phyloP scores from a whole-genome alignment of 2,329 filamentous ascomycete genomes.

The Colletotrichum endophyticum region DNA sequence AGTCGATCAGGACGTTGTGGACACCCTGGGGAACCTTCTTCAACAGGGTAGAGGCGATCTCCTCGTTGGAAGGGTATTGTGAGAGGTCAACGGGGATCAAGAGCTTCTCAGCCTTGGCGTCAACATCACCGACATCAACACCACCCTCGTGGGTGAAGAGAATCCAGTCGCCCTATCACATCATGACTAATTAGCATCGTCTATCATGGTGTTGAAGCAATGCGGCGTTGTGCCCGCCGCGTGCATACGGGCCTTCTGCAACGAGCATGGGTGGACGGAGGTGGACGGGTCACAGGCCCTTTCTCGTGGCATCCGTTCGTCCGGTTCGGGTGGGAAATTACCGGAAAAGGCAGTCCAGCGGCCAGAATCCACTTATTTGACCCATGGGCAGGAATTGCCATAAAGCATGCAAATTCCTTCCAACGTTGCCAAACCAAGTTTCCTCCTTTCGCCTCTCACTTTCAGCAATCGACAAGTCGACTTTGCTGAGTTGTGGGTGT shows the following conservation, averaged over 20 bases:
- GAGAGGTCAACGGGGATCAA: slow-evolving; percentile 94
- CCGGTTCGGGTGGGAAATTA: slow-evolving; percentile 34
- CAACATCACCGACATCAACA: slow-evolving; percentile 99
- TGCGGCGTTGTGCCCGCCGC: neutral
- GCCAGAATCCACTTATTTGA: slow-evolving; percentile 22
- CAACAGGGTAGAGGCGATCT: slow-evolving; percentile 84
- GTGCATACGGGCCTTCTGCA: neutral
- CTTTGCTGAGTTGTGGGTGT: neutral
- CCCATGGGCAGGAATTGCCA: slow-evolving; percentile 17
- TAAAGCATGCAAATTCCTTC: slow-evolving; percentile 18
- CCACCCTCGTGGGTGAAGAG: slow-evolving; percentile 99
- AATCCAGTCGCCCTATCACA: slow-evolving; percentile 91
- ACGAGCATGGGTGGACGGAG: slow-evolving; percentile 9
- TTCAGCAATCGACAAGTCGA: neutral
- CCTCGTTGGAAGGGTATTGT: slow-evolving; percentile 94
- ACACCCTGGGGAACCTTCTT: slow-evolving; percentile 94
- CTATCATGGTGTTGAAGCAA: neutral
- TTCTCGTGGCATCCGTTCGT: slow-evolving; percentile 44
- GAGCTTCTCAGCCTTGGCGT: slow-evolving; percentile 98
- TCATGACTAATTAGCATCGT: slow-evolving; percentile 12
- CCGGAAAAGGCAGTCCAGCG: slow-evolving; percentile 23
- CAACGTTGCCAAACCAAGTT: slow-evolving; percentile 8
- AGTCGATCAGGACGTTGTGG: slow-evolving; percentile 98
- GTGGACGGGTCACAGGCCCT: slow-evolving; percentile 16
- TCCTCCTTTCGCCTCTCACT: neutral